Evolutionary conservation across 2,329 filamentous ascomycete genomes (phyloP).

Genomic region (Myriosclerotinia curreyana): DNA sequence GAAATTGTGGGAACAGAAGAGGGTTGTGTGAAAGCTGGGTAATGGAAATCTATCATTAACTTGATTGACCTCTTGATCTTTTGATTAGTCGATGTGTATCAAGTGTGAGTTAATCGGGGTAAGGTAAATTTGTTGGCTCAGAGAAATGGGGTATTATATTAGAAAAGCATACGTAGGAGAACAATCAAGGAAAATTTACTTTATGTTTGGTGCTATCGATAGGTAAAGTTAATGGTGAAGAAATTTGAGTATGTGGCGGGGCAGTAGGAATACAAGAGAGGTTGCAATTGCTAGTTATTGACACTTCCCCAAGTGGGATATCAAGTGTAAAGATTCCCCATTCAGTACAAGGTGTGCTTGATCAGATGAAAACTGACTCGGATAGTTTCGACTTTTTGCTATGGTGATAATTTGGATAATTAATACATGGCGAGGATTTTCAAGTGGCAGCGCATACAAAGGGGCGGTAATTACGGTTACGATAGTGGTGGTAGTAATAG

Average conservation of each 20-base stretch:
- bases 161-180: conserved; percentile 9
- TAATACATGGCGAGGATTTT: too few species aligned
- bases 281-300: too few species aligned
- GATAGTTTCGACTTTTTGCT: too few species aligned
- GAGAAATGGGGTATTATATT: neutral
- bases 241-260: neutral
- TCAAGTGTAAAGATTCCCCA: too few species aligned
- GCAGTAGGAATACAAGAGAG: too few species aligned
- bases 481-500: too few species aligned
- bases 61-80: neutral
- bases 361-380: too few species aligned
- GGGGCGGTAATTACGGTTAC: too few species aligned
- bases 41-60: neutral
- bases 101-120: neutral
- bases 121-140: neutral
- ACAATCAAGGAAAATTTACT: conserved; percentile 11
- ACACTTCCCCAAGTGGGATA: too few species aligned
- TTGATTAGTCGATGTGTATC: neutral
- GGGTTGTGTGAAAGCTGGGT: neutral
- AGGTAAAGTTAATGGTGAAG: neutral
- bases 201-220: neutral
- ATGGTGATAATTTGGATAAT: too few species aligned
- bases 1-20: neutral
- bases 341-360: too few species aligned
- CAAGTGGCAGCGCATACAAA: too few species aligned